These are phyloP conservation scores for fission yeast (Schizosaccharomyces pombe) DNA, from an alignment of 805 yeast genomes.

Conservation along the genomic window DNA sequence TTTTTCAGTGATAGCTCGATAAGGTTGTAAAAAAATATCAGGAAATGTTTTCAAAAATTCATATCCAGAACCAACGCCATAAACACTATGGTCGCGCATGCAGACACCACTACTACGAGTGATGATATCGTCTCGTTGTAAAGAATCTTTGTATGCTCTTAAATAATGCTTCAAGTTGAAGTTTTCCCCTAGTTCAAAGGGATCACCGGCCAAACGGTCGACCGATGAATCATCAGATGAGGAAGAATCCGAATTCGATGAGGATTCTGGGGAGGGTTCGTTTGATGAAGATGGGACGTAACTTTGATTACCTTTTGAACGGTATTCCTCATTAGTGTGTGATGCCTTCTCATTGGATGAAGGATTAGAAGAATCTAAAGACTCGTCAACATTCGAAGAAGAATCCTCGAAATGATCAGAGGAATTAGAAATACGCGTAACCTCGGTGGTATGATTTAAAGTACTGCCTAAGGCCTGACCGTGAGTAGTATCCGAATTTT, in stretches of 20 bases:
- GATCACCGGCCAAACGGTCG: not conserved
- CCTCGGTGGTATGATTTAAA: no score
- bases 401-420: no score
- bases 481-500: no score
- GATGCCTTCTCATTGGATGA: no score
- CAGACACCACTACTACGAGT: constrained; percentile 17
- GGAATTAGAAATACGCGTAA: no score
- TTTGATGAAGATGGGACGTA: no score
- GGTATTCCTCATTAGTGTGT: no score
- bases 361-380: no score
- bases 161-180: not conserved
- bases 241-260: not conserved
- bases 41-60: constrained; percentile 23
- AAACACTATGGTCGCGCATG: constrained; percentile 19
- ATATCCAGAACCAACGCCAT: constrained; percentile 27
- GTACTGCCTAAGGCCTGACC: no score
- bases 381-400: no score
- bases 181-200: not conserved
- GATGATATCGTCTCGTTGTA: constrained; percentile 15
- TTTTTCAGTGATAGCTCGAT: constrained; percentile 6
- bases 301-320: no score
- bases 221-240: not conserved
- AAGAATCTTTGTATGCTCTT: not conserved
- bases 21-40: constrained; percentile 18
- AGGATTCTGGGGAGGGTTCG: no score